These are phyloP conservation scores for Hypomyces rosellus DNA, from an alignment of 2,329 filamentous ascomycete species.

Conservation along the genomic window DNA sequence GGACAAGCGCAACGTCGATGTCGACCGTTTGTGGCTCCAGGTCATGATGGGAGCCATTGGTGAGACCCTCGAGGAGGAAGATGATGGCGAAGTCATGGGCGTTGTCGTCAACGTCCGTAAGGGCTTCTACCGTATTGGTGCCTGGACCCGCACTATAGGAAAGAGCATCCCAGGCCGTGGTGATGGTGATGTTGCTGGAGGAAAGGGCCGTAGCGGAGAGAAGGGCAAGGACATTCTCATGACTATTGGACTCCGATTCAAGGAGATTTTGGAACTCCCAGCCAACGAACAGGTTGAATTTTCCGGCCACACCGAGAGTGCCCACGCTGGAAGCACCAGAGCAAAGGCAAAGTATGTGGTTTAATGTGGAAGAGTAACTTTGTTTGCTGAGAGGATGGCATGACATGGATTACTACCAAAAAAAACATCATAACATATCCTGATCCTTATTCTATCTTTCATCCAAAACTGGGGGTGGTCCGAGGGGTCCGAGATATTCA, in stretches of 20 bases:
- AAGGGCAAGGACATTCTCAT: slow-evolving; percentile 82
- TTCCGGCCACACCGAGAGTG: slow-evolving; percentile 91
- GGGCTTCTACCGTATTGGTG: slow-evolving; percentile 93
- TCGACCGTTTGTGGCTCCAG: slow-evolving; percentile 94
- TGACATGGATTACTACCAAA: slow-evolving; percentile 17
- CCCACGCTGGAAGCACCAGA: slow-evolving; percentile 85
- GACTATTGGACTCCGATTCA: slow-evolving; percentile 84
- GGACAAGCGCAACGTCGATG: slow-evolving; percentile 85
- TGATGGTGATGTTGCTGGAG: slow-evolving; percentile 64
- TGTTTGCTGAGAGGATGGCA: slow-evolving; percentile 10
- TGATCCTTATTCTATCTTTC: slow-evolving; percentile 2
- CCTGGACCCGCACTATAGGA: slow-evolving; percentile 94
- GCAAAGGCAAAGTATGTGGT: slow-evolving; percentile 91
- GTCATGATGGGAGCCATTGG: slow-evolving; percentile 95
- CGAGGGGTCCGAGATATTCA: background rate
- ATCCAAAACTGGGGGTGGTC: background rate
- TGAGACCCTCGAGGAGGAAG: slow-evolving; percentile 92
- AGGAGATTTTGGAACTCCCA: slow-evolving; percentile 79
- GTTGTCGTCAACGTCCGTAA: slow-evolving; percentile 99
- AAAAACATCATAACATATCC: slow-evolving; percentile 15
- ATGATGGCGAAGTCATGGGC: slow-evolving; percentile 96
- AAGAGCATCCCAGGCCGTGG: slow-evolving; percentile 73
- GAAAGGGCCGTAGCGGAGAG: slow-evolving; percentile 69
- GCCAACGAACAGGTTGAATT: slow-evolving; percentile 80
- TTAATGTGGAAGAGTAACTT: slow-evolving; percentile 37